Base-by-base conservation (phyloP, 371 early-diverging fungal genomes). In the Mucor irregularis region DNA sequence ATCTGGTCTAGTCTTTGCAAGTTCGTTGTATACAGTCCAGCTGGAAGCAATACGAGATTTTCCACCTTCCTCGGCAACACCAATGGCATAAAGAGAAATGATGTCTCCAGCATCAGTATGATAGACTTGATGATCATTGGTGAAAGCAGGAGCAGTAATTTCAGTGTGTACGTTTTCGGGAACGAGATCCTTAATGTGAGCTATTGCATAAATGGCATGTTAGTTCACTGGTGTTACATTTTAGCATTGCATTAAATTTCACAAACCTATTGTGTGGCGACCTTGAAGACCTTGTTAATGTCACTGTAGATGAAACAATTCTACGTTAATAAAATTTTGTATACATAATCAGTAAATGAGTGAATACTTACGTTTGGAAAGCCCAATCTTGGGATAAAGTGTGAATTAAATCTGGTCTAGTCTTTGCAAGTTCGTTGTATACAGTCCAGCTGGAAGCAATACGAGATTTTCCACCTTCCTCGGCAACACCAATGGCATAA, bases 371-470 rank as follows among this genome's bases (percentile, higher is more conserved):
- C 68, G 46, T 47, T 47, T 67, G 56, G 33, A 67, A 64, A 0
- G 60, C 46, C 68, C 68, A 68, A 31, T 64, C 61, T 8, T 54
- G n/a, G 3, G 68, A 45, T 28, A 68, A 49, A 3, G 64, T 64
- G 10, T 68, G 64, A 30, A 68, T 68, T 21, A 68, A 42, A 57
- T 68, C 68, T 35, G 68, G 68, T 5, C 68, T 33, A 11, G 49
- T 57, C 21, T 54, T 56, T 6, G 68, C 68, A 30, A 68, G 25
- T 30, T 68, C 64, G 21, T 68, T 68, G 37, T 68, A 68, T 7
- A 68, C 68, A 8, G 64, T 68, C 64, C 64, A 68, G n/a, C 64
- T 68, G 0, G 68, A 68, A 7, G 68, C 64, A 52, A 68, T 68
- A 13, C 60, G 64, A 40, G 64, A 64, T 29, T 56, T 60, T 8